These are phyloP conservation scores for Fusarium drepaniforme DNA, from an alignment of 2,329 filamentous ascomycete genomes.

Conservation along the genomic window DNA sequence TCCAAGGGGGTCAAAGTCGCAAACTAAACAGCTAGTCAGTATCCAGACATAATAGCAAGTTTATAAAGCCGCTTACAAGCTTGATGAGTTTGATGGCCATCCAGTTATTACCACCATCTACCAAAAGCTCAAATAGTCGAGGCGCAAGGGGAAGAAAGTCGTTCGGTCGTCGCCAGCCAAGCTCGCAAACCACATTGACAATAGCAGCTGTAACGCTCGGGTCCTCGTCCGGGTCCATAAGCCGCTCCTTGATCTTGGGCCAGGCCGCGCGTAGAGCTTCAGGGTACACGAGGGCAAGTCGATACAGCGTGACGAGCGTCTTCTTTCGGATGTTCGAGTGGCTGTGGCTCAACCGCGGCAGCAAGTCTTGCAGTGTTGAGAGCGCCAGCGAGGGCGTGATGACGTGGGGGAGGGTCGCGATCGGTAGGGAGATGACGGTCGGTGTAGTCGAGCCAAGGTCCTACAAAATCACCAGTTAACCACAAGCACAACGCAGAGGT, in stretches of 20 bases:
- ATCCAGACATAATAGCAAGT: background rate
- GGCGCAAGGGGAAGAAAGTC: slow-evolving; percentile 95
- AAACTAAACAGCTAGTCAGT: slow-evolving; percentile 71
- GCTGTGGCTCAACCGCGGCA: slow-evolving; percentile 89
- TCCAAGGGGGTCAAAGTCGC: slow-evolving; percentile 94
- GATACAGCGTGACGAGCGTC: slow-evolving; percentile 93
- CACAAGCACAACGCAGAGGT: background rate
- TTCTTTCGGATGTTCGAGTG: slow-evolving; percentile 92
- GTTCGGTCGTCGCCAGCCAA: slow-evolving; percentile 92
- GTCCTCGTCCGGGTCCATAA: slow-evolving; percentile 92
- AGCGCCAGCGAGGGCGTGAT: slow-evolving; percentile 93
- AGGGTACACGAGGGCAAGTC: slow-evolving; percentile 94
- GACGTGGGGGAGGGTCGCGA: slow-evolving; percentile 92
- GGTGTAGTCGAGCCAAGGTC: slow-evolving; percentile 80
- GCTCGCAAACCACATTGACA: slow-evolving; percentile 95
- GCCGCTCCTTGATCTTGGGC: slow-evolving; percentile 95
- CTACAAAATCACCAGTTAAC: slow-evolving; percentile 43
- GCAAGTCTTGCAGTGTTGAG: slow-evolving; percentile 86
- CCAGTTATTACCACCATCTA: slow-evolving; percentile 97
- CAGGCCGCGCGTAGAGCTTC: slow-evolving; percentile 92
- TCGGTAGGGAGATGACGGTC: slow-evolving; percentile 85
- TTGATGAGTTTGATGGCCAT: slow-evolving; percentile 99
- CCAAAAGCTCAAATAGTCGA: slow-evolving; percentile 89
- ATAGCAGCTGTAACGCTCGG: slow-evolving; percentile 95
- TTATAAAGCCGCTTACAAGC: slow-evolving; percentile 67